phyloP scores from a whole-genome alignment of 2,329 filamentous ascomycete genomes.

The Pseudogymnoascus sp. region DNA sequence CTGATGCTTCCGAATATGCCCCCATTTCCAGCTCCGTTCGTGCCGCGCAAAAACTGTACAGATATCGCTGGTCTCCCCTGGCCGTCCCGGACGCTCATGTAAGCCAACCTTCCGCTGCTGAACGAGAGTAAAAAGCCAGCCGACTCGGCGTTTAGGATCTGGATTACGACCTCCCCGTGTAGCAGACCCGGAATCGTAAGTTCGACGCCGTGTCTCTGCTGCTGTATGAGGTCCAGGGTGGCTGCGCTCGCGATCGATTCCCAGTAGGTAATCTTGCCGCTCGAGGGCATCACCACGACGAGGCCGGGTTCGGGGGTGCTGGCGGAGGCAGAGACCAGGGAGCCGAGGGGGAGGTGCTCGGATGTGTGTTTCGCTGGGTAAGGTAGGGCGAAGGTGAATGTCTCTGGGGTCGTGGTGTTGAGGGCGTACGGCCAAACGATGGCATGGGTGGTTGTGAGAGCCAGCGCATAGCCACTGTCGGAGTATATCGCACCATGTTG shows the following conservation, averaged over 20 bases:
- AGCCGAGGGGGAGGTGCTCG: slow-evolving; percentile 73
- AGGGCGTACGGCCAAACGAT: slow-evolving; percentile 83
- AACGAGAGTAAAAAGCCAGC: slow-evolving; percentile 80
- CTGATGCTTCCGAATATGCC: slow-evolving; percentile 78
- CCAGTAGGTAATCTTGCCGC: slow-evolving; percentile 86
- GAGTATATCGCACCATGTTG: slow-evolving; percentile 61
- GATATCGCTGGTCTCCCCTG: slow-evolving; percentile 79
- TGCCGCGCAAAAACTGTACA: slow-evolving; percentile 66
- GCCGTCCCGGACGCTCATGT: slow-evolving; percentile 75
- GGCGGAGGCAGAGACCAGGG: slow-evolving; percentile 71
- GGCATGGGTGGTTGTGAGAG: slow-evolving; percentile 72
- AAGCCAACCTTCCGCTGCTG: slow-evolving; percentile 77
- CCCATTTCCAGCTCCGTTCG: slow-evolving; percentile 43
- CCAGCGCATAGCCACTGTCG: slow-evolving; percentile 65
- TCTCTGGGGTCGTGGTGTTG: slow-evolving; percentile 61
- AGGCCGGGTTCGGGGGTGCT: slow-evolving; percentile 76
- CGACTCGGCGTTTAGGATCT: slow-evolving; percentile 73
- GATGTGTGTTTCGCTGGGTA: slow-evolving; percentile 57
- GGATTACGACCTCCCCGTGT: slow-evolving; percentile 68
- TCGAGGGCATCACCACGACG: slow-evolving; percentile 75
- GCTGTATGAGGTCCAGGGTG: slow-evolving; percentile 72
- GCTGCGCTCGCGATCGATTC: slow-evolving; percentile 88
- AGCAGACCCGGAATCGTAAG: slow-evolving; percentile 65
- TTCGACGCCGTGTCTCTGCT: slow-evolving; percentile 74
- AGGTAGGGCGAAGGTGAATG: slow-evolving; percentile 73